Percentiles rank a stretch among this genome's conserved stretches.
phyloP scores from a whole-genome alignment of 768 basidiomycete genomes.

The Mycena crocata region DNA sequence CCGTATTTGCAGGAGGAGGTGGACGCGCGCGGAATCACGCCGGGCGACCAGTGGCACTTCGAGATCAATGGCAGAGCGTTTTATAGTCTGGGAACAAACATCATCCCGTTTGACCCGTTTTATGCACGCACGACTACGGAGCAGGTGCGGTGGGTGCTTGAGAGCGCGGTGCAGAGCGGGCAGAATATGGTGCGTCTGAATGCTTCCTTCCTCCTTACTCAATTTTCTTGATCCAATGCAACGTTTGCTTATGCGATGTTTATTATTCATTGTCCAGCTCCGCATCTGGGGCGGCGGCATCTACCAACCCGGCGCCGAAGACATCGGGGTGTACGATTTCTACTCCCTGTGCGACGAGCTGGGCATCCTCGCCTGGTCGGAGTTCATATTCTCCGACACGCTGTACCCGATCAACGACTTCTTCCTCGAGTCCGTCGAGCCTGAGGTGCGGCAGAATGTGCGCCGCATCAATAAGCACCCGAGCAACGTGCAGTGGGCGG shows the following conservation, averaged over 20 bases:
- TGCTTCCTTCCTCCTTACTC: not conserved
- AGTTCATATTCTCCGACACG: constrained; percentile 69
- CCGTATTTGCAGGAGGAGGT: constrained; percentile 60
- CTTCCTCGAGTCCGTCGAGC: constrained; percentile 60
- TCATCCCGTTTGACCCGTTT: constrained; percentile 73
- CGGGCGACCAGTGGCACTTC: constrained; percentile 73
- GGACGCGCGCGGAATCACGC: constrained; percentile 60
- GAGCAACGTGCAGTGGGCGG: constrained; percentile 70
- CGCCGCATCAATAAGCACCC: constrained; percentile 66
- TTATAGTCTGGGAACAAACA: constrained; percentile 66
- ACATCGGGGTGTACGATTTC: constrained; percentile 64
- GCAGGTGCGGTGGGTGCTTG: constrained; percentile 64
- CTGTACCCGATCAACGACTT: constrained; percentile 68
- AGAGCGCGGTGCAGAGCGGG: constrained; percentile 64
- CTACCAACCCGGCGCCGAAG: constrained; percentile 58
- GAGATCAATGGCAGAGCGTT: constrained; percentile 68
- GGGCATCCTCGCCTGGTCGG: constrained; percentile 71
- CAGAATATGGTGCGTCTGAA: constrained; percentile 64
- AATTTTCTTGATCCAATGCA: too few species aligned
- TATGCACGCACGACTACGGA: constrained; percentile 63
- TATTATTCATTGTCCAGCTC: constrained; percentile 49
- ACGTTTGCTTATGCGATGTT: too few species aligned
- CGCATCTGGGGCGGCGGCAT: constrained; percentile 72
- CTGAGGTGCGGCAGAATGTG: constrained; percentile 69
- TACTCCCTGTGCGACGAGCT: constrained; percentile 70